These are phyloP conservation scores for Pinus albicaulis DNA, from an alignment of 75 land plant genomes.

Conservation along the genomic window DNA sequence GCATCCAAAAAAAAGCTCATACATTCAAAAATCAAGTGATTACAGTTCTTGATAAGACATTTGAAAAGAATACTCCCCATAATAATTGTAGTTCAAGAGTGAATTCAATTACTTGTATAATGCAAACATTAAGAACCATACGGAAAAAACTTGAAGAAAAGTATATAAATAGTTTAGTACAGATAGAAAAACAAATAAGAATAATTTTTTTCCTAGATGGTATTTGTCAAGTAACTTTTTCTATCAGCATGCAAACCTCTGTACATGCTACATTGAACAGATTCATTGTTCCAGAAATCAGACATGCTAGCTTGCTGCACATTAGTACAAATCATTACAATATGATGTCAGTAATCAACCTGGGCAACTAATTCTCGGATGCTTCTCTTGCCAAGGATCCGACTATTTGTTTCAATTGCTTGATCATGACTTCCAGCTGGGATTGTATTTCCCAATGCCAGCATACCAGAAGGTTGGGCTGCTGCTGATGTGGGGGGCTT, in stretches of 20 bases:
- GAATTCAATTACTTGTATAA: not conserved
- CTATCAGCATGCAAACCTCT: not conserved
- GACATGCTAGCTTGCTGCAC: no score
- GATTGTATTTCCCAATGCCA: constrained; percentile 16
- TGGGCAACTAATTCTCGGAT: constrained; percentile 74
- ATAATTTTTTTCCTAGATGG: no score
- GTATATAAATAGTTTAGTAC: not conserved
- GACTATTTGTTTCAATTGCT: constrained; percentile 37
- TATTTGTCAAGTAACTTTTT: no score
- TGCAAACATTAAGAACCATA: not conserved
- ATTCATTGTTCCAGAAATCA: not conserved
- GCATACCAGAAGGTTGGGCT: constrained; percentile 15
- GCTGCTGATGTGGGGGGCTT: constrained; percentile 31
- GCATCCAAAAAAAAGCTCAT: constrained; percentile 5
- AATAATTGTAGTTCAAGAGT: not conserved
- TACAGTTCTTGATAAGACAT: not conserved
- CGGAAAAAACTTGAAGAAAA: not conserved
- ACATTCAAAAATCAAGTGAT: not conserved
- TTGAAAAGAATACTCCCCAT: not conserved
- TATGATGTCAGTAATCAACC: constrained; percentile 9
- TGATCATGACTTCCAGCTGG: constrained; percentile 18
- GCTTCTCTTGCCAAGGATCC: constrained; percentile 78
- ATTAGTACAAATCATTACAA: no score
- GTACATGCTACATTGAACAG: not conserved
- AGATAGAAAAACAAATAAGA: not conserved